phyloP scores from a whole-genome alignment of 352 stramenopile species.

The Phytophthora tubulina region DNA sequence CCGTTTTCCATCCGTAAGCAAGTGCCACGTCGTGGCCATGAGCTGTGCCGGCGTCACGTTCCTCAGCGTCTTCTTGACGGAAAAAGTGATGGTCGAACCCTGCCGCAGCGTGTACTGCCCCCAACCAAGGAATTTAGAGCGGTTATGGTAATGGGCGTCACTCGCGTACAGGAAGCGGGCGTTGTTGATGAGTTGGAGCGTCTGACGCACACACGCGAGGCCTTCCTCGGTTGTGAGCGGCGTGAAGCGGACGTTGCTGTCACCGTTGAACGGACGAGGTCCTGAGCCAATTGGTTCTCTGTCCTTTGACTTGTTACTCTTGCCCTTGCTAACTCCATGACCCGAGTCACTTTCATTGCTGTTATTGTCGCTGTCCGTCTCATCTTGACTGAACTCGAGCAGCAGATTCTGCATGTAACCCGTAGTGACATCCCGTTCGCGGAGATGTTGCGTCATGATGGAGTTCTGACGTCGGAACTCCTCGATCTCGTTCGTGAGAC shows the following conservation, averaged over 20 bases:
- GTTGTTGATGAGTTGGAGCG: conserved; percentile 46
- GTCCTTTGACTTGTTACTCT: neutral
- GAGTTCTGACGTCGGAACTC: conserved; percentile 54
- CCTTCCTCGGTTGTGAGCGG: conserved; percentile 52
- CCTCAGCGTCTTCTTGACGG: conserved; percentile 52
- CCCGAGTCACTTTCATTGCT: conserved; percentile 21
- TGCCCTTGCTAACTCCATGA: neutral
- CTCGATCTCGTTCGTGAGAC: conserved; percentile 57
- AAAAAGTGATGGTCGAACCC: conserved; percentile 60
- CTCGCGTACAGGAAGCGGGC: conserved; percentile 44
- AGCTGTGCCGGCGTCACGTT: conserved; percentile 39
- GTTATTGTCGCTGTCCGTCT: conserved; percentile 38
- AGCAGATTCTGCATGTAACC: conserved; percentile 69
- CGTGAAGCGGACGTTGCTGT: conserved; percentile 43
- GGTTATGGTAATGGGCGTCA: conserved; percentile 39
- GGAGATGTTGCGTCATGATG: conserved; percentile 48
- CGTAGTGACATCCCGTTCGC: conserved; percentile 57
- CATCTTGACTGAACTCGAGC: conserved; percentile 46
- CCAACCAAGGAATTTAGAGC: conserved; percentile 62
- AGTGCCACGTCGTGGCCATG: conserved; percentile 48
- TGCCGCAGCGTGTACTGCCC: conserved; percentile 51
- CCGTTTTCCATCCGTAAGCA: conserved; percentile 47
- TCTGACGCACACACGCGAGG: conserved; percentile 31
- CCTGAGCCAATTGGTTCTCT: conserved; percentile 18
- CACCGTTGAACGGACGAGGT: conserved; percentile 28